A percentile compares a stretch with the other conserved stretches of the same genome.
These are phyloP conservation scores for Theobroma grandiflorum DNA, from an alignment of 441 rosid species.

Conservation along the genomic window DNA sequence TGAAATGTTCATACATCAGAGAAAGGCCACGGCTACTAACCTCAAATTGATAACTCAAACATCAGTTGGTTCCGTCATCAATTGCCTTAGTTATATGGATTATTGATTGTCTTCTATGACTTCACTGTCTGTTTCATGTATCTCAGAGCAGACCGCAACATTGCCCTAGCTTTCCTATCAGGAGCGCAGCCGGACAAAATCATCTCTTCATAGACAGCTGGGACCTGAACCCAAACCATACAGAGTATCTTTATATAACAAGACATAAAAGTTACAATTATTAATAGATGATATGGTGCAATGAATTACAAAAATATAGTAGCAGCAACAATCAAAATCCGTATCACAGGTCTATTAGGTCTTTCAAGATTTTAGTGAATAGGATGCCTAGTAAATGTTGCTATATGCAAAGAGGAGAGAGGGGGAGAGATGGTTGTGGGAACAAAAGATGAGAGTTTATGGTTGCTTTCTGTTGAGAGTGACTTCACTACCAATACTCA, in stretches of 20 bases:
- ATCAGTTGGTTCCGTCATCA: slow-evolving; percentile 11
- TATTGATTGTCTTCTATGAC: slow-evolving; percentile 35
- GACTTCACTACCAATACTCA: not conserved
- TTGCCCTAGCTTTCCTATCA: slow-evolving; percentile 92
- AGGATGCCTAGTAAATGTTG: not conserved
- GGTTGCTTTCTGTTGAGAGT: not conserved
- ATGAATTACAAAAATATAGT: not conserved
- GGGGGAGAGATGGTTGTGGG: not conserved
- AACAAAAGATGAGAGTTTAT: slow-evolving; percentile 15
- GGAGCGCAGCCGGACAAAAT: slow-evolving; percentile 85
- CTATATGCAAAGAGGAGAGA: slow-evolving; percentile 1
- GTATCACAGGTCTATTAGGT: not conserved
- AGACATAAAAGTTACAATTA: not conserved
- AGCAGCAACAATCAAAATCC: not conserved
- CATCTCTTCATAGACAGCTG: slow-evolving; percentile 93
- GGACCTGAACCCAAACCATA: slow-evolving; percentile 67
- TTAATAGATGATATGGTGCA: not conserved
- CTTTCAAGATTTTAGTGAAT: not conserved
- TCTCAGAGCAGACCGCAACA: slow-evolving; percentile 94
- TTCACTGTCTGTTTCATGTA: slow-evolving; percentile 83
- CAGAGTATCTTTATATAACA: not conserved
- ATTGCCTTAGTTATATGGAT: slow-evolving; percentile 25
- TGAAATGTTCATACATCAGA: slow-evolving; percentile 8
- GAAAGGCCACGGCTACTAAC: slow-evolving; percentile 30
- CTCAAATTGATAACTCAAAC: slow-evolving; percentile 30